phyloP scores from a whole-genome alignment of 768 basidiomycete species.

The Boletus rex-veris region DNA sequence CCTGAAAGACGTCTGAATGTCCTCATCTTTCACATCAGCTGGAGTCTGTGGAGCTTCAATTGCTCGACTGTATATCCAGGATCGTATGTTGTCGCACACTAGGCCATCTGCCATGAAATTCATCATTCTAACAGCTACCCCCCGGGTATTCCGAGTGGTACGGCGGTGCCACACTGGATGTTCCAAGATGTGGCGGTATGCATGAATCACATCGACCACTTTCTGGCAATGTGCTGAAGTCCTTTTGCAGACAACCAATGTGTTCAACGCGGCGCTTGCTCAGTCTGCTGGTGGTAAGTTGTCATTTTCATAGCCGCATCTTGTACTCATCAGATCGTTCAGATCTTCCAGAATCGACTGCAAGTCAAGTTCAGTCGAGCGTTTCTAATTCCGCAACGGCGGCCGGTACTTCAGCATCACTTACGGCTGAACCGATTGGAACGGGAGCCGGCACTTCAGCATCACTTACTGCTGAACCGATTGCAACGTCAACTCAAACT shows the following conservation, averaged over 20 bases:
- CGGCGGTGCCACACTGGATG: constrained; percentile 59
- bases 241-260: constrained; percentile 20
- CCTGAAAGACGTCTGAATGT: not conserved
- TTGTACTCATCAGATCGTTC: not conserved
- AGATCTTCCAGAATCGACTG: not conserved
- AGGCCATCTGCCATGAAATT: not conserved
- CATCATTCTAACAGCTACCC: constrained; percentile 38
- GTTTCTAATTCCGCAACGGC: too few species aligned
- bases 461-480: too few species aligned
- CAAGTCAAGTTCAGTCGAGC: not conserved
- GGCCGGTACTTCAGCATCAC: too few species aligned
- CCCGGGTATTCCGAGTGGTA: constrained; percentile 40
- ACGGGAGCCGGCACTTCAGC: too few species aligned
- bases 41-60: constrained; percentile 48
- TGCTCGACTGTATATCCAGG: constrained; percentile 37
- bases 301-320: not conserved
- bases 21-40: constrained; percentile 32
- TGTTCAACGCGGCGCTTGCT: not conserved
- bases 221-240: constrained; percentile 3
- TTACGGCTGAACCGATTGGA: too few species aligned
- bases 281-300: not conserved
- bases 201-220: not conserved
- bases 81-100: constrained; percentile 14
- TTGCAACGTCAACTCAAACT: too few species aligned
- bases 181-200: constrained; percentile 52